Evolutionary conservation across 1,284 basidiomycete species (phyloP).

Genomic region (Phlebopus sp.): DNA sequence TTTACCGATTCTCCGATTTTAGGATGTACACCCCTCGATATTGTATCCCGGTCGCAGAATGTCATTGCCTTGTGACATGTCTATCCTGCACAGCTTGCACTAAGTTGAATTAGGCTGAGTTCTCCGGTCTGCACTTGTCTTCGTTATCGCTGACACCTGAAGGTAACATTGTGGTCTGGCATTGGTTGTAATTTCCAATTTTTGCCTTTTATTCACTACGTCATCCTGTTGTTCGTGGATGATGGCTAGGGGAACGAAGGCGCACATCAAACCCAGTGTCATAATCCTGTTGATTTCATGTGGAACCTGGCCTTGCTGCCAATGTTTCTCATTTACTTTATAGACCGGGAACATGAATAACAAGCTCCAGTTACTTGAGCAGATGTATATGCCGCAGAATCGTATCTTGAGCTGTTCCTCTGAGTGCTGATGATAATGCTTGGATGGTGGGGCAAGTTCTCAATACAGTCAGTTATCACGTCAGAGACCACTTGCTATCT

Average conservation of each 20-base stretch:
- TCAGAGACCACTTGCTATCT: too few relatives aligned
- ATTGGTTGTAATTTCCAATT: not conserved
- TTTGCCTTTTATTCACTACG: slow-evolving; percentile 73
- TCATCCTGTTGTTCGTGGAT: slow-evolving; percentile 54
- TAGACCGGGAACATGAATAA: slow-evolving; percentile 26
- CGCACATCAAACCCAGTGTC: slow-evolving; percentile 46
- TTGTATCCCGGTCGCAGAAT: slow-evolving; percentile 21
- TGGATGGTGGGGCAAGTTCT: too few relatives aligned
- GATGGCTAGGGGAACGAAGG: slow-evolving; percentile 81
- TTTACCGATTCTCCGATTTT: not conserved
- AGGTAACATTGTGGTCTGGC: too few relatives aligned
- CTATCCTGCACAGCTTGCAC: not conserved
- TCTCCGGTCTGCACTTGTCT: not conserved
- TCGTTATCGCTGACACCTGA: too few relatives aligned
- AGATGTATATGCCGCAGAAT: too few relatives aligned
- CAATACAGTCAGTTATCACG: too few relatives aligned
- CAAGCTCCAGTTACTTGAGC: too few relatives aligned
- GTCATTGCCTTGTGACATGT: slow-evolving; percentile 8
- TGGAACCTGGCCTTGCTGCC: slow-evolving; percentile 14
- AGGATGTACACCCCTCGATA: slow-evolving; percentile 5
- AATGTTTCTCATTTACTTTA: slow-evolving; percentile 16
- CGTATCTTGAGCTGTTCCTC: too few relatives aligned
- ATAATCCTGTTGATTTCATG: slow-evolving; percentile 11
- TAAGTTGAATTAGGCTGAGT: not conserved
- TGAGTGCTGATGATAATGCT: too few relatives aligned